Conservation (phyloP, 768 basidiomycete species). For the Auricularia sp. region DNA sequence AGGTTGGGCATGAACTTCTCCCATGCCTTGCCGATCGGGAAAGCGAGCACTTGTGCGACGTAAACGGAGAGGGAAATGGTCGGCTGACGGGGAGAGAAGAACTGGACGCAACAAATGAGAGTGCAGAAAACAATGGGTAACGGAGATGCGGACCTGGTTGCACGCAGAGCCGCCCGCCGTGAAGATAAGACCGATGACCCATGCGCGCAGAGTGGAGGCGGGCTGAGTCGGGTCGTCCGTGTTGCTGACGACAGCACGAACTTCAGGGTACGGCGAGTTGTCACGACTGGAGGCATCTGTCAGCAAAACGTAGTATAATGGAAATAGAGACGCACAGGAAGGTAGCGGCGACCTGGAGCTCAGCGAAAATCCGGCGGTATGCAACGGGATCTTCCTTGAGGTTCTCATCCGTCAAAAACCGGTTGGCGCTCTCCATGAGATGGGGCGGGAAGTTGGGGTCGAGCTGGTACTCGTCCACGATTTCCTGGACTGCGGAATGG, state of each 20-base stretch:
- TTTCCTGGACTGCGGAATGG: background rate
- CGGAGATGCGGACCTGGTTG: constrained; percentile 65
- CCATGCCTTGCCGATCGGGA: background rate
- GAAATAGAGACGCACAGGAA: background rate
- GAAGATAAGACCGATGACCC: constrained; percentile 32
- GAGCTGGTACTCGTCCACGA: background rate
- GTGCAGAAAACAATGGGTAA: background rate
- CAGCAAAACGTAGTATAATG: background rate
- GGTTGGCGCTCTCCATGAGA: background rate
- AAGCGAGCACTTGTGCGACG: constrained; percentile 4
- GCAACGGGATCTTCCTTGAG: background rate
- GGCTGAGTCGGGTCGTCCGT: constrained; percentile 58
- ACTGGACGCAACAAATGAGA: background rate
- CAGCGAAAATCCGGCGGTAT: background rate
- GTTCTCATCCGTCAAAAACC: background rate
- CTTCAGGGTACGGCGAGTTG: constrained; percentile 66
- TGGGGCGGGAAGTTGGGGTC: background rate
- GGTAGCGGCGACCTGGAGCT: background rate
- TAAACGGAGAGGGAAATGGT: background rate
- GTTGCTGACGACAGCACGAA: constrained; percentile 57
- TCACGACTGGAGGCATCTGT: constrained; percentile 17
- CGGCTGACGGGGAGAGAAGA: constrained; percentile 1
- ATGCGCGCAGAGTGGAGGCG: constrained; percentile 45
- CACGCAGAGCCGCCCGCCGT: constrained; percentile 26
- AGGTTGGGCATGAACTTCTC: constrained; percentile 25